Base-by-base conservation (phyloP, 768 basidiomycete species). In the Tylopilus sp. region DNA sequence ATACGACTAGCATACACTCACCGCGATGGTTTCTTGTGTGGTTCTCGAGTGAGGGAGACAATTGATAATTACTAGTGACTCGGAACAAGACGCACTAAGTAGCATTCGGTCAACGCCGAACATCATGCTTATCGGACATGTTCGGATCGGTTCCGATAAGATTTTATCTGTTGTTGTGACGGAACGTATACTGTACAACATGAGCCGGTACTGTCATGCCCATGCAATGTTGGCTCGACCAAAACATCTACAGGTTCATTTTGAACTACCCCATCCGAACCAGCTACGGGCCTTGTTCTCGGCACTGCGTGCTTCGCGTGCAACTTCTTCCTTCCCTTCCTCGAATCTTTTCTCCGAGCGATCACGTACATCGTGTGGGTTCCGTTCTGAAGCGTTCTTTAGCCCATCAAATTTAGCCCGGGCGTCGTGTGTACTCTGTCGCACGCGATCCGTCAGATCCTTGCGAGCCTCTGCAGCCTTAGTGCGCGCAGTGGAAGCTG, bases 191-290 rank as follows among this genome's bases (percentile, higher is more conserved):
- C 7, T 47, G 11, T 56, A 52, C 50, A 50, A 43, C 42, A 4
- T 28, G 3, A 17, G 29, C 19, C 16, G 29, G 29, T 33, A 25
- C n/a, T n/a, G n/a, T n/a, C n/a, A n/a, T 19, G 24, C 24, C 40
- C 24, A 21, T 30, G 26, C 30, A 17, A n/a, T 16, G 48, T 31
- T 24, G 26, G 21, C 37, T 29, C 17, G n/a, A n/a, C 30, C 34
- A n/a, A 26, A 17, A 3, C n/a, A 21, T 6, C 6, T 45, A 31
- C 29, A 45, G 25, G 24, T n/a, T 61, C 29, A 65, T 53, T 74
- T 66, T 30, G 59, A 60, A 45, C 71, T 58, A 22, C 73, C 75
- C 62, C 74, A 75, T 14, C 73, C 68, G 24, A 76, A 76, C 72
- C 73, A 73, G 44, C 68, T 61, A 34, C 72, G 70, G 4, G 65